phyloP scores from a whole-genome alignment of 345 rosid species.

The Euphorbia peplus region DNA sequence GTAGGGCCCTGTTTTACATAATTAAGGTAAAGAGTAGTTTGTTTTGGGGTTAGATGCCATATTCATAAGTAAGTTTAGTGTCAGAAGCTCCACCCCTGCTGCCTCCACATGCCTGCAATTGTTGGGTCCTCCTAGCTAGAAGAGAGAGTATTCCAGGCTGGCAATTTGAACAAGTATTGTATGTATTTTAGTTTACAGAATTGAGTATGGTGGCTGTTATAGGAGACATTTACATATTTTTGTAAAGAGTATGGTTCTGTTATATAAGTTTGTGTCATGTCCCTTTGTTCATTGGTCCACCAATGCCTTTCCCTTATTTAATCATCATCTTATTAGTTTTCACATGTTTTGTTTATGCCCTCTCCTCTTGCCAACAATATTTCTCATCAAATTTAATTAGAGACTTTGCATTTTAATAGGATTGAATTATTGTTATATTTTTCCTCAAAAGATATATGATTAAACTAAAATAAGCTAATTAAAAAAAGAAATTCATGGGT shows the following conservation, averaged over 20 bases:
- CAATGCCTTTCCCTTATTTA: not conserved
- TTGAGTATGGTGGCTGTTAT: conserved; percentile 6
- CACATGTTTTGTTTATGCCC: conserved; percentile 2
- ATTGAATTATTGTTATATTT: too few relatives aligned
- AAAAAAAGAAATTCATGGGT: too few relatives aligned
- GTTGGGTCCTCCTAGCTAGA: conserved; percentile 31
- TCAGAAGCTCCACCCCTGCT: conserved; percentile 44
- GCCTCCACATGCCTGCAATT: conserved; percentile 37
- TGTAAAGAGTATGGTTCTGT: conserved; percentile 1
- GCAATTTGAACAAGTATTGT: conserved; percentile 21
- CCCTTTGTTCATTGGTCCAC: conserved; percentile 14
- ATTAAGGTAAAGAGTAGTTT: conserved; percentile 20
- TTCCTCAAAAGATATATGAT: too few relatives aligned
- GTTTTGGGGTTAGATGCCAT: conserved; percentile 25
- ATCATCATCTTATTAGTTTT: not conserved
- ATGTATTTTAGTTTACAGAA: conserved; percentile 16
- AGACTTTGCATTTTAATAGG: not conserved
- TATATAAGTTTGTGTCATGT: not conserved
- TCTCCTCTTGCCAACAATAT: not conserved
- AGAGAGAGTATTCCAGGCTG: conserved; percentile 44
- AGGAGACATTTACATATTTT: conserved; percentile 13
- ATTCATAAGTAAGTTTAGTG: conserved; percentile 25
- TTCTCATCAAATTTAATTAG: not conserved
- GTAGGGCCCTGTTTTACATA: conserved; percentile 28
- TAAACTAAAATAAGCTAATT: too few relatives aligned